Evolutionary conservation across 2,329 filamentous ascomycete species (phyloP).

Genomic region (Herpotrichia juniperi): DNA sequence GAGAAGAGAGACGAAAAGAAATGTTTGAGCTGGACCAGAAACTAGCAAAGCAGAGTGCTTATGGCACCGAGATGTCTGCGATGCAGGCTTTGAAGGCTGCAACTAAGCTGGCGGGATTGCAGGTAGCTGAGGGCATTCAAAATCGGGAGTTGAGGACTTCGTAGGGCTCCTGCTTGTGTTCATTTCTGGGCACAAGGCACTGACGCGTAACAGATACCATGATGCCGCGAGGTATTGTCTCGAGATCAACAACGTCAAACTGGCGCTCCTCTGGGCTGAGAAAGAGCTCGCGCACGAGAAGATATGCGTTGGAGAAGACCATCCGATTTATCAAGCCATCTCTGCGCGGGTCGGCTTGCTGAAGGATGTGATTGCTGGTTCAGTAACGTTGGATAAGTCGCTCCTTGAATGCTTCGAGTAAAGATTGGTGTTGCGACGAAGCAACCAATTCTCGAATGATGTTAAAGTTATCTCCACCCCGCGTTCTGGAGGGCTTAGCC

Average conservation of each 20-base stretch:
- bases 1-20: conserved; percentile 7
- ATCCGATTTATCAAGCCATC: conserved; percentile 9
- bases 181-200: background rate
- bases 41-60: conserved; percentile 8
- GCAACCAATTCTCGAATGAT: background rate
- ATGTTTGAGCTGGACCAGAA: conserved; percentile 13
- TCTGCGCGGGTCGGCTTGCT: background rate
- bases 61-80: background rate
- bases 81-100: conserved; percentile 10
- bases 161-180: background rate
- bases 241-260: conserved; percentile 4
- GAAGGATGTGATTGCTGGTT: background rate
- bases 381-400: background rate
- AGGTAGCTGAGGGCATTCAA: conserved; percentile 10
- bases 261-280: conserved; percentile 14
- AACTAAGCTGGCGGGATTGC: conserved; percentile 8
- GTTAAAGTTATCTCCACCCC: background rate
- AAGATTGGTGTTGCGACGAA: background rate
- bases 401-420: background rate
- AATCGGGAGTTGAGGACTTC: conserved; percentile 11
- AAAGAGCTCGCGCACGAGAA: conserved; percentile 10
- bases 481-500: background rate
- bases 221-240: conserved; percentile 12
- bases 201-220: conserved; percentile 8
- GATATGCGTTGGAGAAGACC: conserved; percentile 13